Percentiles rank a stretch among this genome's conserved stretches.
Conservation (phyloP, 495 filamentous ascomycete genomes). For the Xylaria castorea region DNA sequence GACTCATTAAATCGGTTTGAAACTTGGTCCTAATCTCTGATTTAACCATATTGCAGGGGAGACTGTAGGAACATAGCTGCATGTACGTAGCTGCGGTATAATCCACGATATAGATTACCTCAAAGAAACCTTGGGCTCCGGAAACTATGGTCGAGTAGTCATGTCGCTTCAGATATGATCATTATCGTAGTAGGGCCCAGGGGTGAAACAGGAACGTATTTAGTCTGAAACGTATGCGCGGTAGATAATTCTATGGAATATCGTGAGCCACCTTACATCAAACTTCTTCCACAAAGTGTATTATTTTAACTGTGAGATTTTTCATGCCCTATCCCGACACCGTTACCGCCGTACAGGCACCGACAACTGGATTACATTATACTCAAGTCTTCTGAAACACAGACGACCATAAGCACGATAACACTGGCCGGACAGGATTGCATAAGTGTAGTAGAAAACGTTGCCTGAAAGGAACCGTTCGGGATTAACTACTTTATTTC, state of each 20-base stretch:
- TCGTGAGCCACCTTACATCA: background rate
- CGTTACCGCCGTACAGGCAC: background rate
- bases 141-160: background rate
- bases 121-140: background rate
- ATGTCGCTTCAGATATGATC: background rate
- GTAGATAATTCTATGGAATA: background rate
- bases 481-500: background rate
- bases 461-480: background rate
- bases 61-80: background rate
- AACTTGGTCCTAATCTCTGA: background rate
- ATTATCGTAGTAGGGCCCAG: background rate
- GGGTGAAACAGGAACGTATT: background rate
- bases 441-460: background rate
- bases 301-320: background rate
- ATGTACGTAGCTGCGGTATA: background rate
- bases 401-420: too few species aligned
- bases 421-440: background rate
- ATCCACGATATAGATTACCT: background rate
- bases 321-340: background rate
- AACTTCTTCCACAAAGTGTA: background rate
- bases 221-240: background rate
- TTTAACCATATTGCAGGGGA: background rate
- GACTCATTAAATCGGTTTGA: background rate
- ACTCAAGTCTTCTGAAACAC: background rate
- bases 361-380: background rate